phyloP scores from a whole-genome alignment of 140 eudicot genomes.

The Ambrosia hybrid region DNA sequence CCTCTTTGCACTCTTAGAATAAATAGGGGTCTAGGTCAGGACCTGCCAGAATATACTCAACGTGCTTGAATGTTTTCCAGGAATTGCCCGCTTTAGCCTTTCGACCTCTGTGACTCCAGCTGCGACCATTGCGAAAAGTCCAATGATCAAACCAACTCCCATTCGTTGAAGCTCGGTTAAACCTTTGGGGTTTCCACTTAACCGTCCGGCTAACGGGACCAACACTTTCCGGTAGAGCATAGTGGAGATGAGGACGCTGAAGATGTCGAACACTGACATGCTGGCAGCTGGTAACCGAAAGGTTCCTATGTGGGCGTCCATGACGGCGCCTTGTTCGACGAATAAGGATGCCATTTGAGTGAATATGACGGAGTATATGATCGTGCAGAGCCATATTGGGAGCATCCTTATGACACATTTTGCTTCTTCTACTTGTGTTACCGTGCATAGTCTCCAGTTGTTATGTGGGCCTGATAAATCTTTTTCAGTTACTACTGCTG shows the following conservation, averaged over 20 bases:
- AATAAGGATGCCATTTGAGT: slow-evolving; percentile 95
- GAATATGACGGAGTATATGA: slow-evolving; percentile 82
- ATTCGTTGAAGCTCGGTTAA: slow-evolving; percentile 86
- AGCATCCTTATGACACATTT: slow-evolving; percentile 82
- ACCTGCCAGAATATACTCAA: slow-evolving; percentile 75
- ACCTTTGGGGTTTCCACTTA: slow-evolving; percentile 78
- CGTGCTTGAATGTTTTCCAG: slow-evolving; percentile 42
- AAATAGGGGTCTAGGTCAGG: too few relatives aligned
- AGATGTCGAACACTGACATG: slow-evolving; percentile 83
- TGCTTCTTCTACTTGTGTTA: slow-evolving; percentile 95
- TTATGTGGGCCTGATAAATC: slow-evolving; percentile 39
- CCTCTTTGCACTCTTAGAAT: too few relatives aligned
- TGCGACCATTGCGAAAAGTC: slow-evolving; percentile 77
- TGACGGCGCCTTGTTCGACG: slow-evolving; percentile 90
- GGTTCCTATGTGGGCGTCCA: slow-evolving; percentile 48
- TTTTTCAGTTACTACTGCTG: slow-evolving; percentile 55
- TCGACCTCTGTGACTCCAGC: slow-evolving; percentile 77
- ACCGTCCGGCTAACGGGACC: slow-evolving; percentile 58
- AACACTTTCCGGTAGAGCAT: slow-evolving; percentile 56
- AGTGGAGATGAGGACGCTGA: slow-evolving; percentile 73
- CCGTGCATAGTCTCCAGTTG: slow-evolving; percentile 86
- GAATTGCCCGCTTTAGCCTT: slow-evolving; percentile 50
- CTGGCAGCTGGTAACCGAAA: slow-evolving; percentile 90
- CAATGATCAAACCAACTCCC: slow-evolving; percentile 87
- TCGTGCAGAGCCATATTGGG: slow-evolving; percentile 96